Evolutionary conservation across 768 basidiomycete genomes (phyloP), one percentile per base, ranked within the genome.

Genomic region (Mycena epipterygia): DNA sequence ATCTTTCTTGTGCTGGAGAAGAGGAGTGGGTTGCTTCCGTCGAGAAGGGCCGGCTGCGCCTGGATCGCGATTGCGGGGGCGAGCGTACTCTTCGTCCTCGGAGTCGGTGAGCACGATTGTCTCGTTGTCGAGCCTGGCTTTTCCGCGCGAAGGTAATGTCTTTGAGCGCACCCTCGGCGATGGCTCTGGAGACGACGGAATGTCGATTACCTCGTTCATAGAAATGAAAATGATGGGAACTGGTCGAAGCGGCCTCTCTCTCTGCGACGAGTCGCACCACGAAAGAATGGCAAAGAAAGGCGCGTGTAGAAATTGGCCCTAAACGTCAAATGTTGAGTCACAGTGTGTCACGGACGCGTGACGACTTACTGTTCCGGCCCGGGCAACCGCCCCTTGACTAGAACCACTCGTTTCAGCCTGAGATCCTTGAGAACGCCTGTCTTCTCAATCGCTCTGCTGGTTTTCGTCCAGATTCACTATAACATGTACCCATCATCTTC

Each of bases 41-140:
- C 49, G 46, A 6, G 64, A 71, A 30, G 64, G 64, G 6, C 70
- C 70, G n/a, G 64, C 53, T n/a, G 37, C 56, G 41, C 25, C 52
- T 60, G 52, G 30, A 21, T 57, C 59, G 59, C 59, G 70, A 13
- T 44, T 39, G 27, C n/a, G 42, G 7, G 35, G 57, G 13, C 32
- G 32, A 19, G 25, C 17, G 21, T 8, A 35, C 11, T 52, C 68
- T 29, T 71, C 70, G 46, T 71, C 70, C 11, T 66, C 64, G 9
- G 69, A 70, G 41, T 70, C 70, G 25, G 52, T 71, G 39, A 71
- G 51, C 19, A 49, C 44, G 46, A 66, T 62, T 19, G 41, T 59
- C 9, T 70, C 61, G 19, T 25, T 39, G 25, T 42, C 29, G 25
- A n/a, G 42, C 17, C 37, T 53, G 16, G 29, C 46, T 39, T 65